Evolutionary conservation across 345 rosid genomes (phyloP).

Genomic region (Salix caprea): DNA sequence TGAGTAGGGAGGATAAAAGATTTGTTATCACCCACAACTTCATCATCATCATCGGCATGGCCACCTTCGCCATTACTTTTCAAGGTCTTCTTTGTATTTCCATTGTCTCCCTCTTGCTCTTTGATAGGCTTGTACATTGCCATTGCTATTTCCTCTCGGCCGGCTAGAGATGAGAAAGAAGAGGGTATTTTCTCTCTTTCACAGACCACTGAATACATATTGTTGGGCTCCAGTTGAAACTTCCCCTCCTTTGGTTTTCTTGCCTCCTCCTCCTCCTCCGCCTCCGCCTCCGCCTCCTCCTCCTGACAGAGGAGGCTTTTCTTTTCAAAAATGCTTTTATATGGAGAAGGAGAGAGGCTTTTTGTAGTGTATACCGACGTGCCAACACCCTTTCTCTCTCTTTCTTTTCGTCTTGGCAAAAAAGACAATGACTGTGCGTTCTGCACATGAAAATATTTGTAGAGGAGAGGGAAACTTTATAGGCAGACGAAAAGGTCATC

Average conservation of each 20-base stretch:
- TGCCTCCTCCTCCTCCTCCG: neutral
- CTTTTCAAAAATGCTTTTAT: neutral
- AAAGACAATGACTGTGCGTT: neutral
- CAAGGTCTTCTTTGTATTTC: neutral
- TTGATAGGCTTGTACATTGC: constrained; percentile 29
- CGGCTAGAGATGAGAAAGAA: neutral
- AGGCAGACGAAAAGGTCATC: no score
- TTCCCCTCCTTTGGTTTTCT: neutral
- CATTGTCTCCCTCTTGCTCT: neutral
- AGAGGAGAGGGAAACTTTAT: no score
- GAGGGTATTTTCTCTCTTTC: neutral
- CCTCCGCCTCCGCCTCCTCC: neutral
- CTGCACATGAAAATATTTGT: neutral
- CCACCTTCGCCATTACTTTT: neutral
- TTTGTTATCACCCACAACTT: constrained; percentile 3
- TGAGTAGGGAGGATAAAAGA: constrained; percentile 8
- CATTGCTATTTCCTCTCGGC: neutral
- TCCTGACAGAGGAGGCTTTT: neutral
- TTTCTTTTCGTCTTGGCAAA: neutral
- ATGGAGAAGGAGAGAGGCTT: neutral
- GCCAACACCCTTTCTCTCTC: no score
- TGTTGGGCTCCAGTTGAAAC: neutral
- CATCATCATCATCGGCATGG: neutral
- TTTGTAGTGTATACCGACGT: neutral
- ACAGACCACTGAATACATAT: no score